phyloP scores from a whole-genome alignment of 805 yeast genomes.

The Teunomyces pallodes region DNA sequence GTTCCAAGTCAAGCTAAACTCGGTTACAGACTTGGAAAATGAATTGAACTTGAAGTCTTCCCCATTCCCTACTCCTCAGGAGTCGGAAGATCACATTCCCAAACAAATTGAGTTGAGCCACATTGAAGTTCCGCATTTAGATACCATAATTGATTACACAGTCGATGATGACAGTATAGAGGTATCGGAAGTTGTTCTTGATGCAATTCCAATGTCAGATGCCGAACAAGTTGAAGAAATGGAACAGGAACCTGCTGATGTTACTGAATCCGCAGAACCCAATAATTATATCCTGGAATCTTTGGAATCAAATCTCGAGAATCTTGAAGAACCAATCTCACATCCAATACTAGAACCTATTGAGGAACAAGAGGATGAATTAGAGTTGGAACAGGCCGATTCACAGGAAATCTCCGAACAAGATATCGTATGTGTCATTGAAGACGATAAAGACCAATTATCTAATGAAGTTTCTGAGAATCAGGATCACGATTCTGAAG shows the following conservation, averaged over 20 bases:
- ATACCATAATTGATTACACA: neutral
- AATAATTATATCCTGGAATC: neutral
- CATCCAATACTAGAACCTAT: neutral
- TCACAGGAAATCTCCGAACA: neutral
- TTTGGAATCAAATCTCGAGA: neutral
- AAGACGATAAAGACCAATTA: neutral
- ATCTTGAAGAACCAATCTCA: neutral
- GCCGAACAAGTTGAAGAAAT: neutral
- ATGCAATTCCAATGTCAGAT: neutral
- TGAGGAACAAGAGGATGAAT: neutral
- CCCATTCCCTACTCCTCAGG: neutral
- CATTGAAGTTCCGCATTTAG: constrained; percentile 3
- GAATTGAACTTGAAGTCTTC: constrained; percentile 9
- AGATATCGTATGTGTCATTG: neutral
- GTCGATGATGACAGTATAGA: neutral
- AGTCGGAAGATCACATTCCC: constrained; percentile 1
- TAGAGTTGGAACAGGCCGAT: neutral
- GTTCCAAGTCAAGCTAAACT: constrained; percentile 21
- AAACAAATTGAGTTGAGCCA: constrained; percentile 13
- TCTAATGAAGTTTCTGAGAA: no score
- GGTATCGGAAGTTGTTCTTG: neutral
- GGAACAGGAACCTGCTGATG: neutral
- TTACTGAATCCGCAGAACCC: neutral
- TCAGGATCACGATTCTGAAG: no score
- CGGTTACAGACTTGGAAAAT: constrained; percentile 19